These are phyloP conservation scores for Ascochyta lentis DNA, from an alignment of 2,329 filamentous ascomycete species.

Conservation along the genomic window DNA sequence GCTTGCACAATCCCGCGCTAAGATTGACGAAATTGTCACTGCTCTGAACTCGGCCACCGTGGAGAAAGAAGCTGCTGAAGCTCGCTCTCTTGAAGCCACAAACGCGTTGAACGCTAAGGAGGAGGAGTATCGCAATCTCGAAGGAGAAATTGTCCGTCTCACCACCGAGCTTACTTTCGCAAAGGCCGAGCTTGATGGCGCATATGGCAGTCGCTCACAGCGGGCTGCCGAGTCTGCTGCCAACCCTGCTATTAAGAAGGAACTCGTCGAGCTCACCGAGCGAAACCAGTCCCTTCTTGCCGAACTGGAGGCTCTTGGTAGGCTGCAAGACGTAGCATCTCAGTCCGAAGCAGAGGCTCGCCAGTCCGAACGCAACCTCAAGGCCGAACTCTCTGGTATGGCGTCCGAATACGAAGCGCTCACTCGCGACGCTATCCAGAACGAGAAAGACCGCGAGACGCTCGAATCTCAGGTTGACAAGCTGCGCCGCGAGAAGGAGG, in stretches of 20 bases:
- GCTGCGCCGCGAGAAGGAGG: slow-evolving; percentile 68
- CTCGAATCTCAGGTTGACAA: slow-evolving; percentile 69
- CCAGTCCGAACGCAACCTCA: slow-evolving; percentile 57
- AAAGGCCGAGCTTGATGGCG: slow-evolving; percentile 88
- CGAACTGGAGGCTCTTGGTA: slow-evolving; percentile 54
- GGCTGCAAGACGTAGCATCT: slow-evolving; percentile 44
- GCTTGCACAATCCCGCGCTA: slow-evolving; percentile 42
- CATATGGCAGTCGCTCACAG: slow-evolving; percentile 80
- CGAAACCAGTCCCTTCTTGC: slow-evolving; percentile 51
- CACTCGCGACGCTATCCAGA: slow-evolving; percentile 72
- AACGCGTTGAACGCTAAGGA: slow-evolving; percentile 43
- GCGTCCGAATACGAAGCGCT: slow-evolving; percentile 74
- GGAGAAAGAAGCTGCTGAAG: slow-evolving; percentile 43
- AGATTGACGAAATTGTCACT: slow-evolving; percentile 36
- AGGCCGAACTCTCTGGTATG: slow-evolving; percentile 71
- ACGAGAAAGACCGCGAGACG: slow-evolving; percentile 72
- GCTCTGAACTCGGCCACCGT: slow-evolving; percentile 36
- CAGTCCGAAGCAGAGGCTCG: slow-evolving; percentile 45
- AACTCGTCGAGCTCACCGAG: slow-evolving; percentile 63
- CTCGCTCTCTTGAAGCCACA: slow-evolving; percentile 37
- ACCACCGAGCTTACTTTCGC: slow-evolving; percentile 88
- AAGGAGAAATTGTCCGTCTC: slow-evolving; percentile 69
- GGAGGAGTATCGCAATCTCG: slow-evolving; percentile 53
- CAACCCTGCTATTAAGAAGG: slow-evolving; percentile 63
- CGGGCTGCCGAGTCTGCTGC: slow-evolving; percentile 70